Evolutionary conservation across 345 rosid genomes (phyloP).

Genomic region (Lepidium sativum): DNA sequence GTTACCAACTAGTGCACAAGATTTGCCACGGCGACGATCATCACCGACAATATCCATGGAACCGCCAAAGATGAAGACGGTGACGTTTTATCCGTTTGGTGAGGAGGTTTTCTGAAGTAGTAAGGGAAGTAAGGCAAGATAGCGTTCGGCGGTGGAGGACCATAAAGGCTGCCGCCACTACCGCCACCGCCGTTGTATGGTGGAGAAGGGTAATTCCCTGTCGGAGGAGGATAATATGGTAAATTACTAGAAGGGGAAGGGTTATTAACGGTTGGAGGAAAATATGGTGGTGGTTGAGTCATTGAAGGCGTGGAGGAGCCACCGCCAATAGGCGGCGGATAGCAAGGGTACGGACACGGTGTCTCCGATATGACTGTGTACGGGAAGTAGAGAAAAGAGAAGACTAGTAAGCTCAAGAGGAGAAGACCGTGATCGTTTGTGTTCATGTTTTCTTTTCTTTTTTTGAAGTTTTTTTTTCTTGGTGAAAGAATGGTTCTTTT

Average conservation of each 20-base stretch:
- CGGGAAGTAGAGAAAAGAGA: constrained; percentile 25
- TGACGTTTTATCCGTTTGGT: constrained; percentile 33
- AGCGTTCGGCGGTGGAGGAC: constrained; percentile 79
- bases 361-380: constrained; percentile 35
- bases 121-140: constrained; percentile 78
- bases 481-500: not conserved
- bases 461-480: not conserved
- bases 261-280: constrained; percentile 41
- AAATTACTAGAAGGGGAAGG: constrained; percentile 43
- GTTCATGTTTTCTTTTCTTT: not conserved
- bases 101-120: constrained; percentile 64
- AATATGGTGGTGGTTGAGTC: constrained; percentile 37
- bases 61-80: constrained; percentile 27
- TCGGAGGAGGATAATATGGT: constrained; percentile 43
- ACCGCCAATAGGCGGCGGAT: constrained; percentile 66
- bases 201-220: constrained; percentile 32
- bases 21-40: not conserved
- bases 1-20: constrained; percentile 8
- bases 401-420: constrained; percentile 16
- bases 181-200: not conserved
- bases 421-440: not conserved
- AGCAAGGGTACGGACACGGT: constrained; percentile 76
- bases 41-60: not conserved
- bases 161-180: constrained; percentile 10
- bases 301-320: constrained; percentile 25